phyloP scores from a whole-genome alignment of 2,329 filamentous ascomycete genomes.

The Botrytis fabae region DNA sequence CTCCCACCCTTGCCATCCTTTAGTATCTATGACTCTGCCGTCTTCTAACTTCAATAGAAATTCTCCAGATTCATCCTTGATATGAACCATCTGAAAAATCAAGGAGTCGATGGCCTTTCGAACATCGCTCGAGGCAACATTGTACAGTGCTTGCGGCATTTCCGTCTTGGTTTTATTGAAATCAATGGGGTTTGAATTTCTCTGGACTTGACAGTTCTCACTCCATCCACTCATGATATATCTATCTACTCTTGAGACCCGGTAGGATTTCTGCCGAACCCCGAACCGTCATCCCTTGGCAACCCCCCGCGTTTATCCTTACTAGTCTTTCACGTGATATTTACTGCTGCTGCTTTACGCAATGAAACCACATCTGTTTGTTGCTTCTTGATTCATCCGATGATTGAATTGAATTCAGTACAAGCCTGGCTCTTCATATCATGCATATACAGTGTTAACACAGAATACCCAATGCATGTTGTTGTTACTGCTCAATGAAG shows the following conservation, averaged over 20 bases:
- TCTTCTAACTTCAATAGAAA: conserved; percentile 71
- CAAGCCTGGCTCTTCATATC: background rate
- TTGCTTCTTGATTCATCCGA: background rate
- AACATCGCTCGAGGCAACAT: conserved; percentile 50
- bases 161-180: background rate
- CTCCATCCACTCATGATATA: background rate
- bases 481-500: background rate
- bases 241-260: background rate
- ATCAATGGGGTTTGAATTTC: background rate
- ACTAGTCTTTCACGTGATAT: background rate
- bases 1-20: conserved; percentile 82
- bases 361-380: background rate
- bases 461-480: background rate
- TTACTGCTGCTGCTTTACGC: background rate
- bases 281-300: conserved; percentile 5
- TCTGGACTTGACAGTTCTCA: background rate
- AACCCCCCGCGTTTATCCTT: conserved; percentile 16
- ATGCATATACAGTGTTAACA: background rate
- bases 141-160: conserved; percentile 37
- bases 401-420: background rate
- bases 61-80: conserved; percentile 71
- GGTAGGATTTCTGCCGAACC: conserved; percentile 9
- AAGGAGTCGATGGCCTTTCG: conserved; percentile 60
- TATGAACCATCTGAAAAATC: conserved; percentile 74
- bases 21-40: conserved; percentile 68